Base-by-base conservation (phyloP, 306 rosid species). In the Pachyrhizus erosus region DNA sequence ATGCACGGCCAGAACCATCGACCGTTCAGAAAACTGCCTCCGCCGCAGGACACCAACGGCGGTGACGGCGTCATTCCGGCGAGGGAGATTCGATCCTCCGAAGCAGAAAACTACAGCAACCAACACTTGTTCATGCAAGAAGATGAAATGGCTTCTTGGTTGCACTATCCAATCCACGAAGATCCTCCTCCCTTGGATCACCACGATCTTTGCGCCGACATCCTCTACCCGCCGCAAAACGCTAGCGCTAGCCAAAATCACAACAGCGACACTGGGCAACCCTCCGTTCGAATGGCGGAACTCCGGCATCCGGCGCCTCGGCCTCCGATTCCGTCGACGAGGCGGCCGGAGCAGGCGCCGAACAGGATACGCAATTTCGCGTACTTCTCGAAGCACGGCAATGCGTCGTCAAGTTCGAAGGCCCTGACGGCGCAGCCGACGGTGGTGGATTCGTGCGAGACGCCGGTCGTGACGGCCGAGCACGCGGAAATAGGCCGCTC, bases 61-160 rank as follows among this genome's bases (percentile, higher is more conserved):
- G 21, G 39, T 73, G 82, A 71, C 74, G 83, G 74, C 27, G 67
- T 64, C 7, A 29, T 57, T 65, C 87, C 90, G 10, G 76, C 29
- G 29, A 76, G 77, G 60, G 94, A 84, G 60, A 69, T 39, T 80
- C 83, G 86, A 57, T 52, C 82, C 6, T 78, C 51, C 1, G 81
- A 82, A 21, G 77, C 26, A 5, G 73, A 80, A 11, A 81, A 65
- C 29, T 74, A 61, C 46, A 67, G 45, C 5, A 74, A 70, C 58
- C 89, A 81, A 7, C 87, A 89, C n/a, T 76, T 89, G 9, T 94
- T 91, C 78, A 88, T 92, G 87, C 93, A 92, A 45, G 98, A 94
- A 46, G 91, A 91, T 4, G 98, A 94, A 89, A 90, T 88, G 94
- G 79, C 84, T 20, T 72, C 94, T 12, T 94, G 94, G 97, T 91